Base-by-base conservation (phyloP, 148 eudicot genomes). In the Chenopodium berlandieri region DNA sequence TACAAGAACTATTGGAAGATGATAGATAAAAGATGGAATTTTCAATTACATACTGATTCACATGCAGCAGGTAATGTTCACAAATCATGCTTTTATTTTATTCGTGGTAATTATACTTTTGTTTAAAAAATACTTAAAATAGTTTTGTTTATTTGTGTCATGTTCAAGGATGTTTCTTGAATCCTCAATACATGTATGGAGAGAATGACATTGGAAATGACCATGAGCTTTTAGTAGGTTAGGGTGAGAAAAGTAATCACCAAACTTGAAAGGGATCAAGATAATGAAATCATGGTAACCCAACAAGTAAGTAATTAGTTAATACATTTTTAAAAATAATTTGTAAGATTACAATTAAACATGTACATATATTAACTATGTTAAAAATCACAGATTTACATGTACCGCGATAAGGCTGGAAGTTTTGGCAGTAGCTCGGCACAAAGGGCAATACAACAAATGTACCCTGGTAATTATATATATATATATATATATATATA, bases 11-110 rank as follows among this genome's bases (percentile, higher is more conserved):
- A 81, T 48, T 64, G 78, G 65, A 46, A 48, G 1, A 81, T 74
- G 31, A 44, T 74, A 8, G 47, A 80, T 31, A 80, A 62, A 0
- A 62, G 78, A 73, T 80, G 82, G 71, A 19, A 62, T 10, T 62
- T 62, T 4, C 76, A 79, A 37, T 46, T 80, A 25, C 83, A 73
- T 30, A 34, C 32, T 1, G 78, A 74, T 31, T 17, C 48, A 30
- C 73, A 80, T 63, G 78, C 64, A 5, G 47, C 31, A 62, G 58
- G 71, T 80, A 25, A 60, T 47, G 6, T 47, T 8, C 6, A 7
- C 6, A 7, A 47, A 23, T 23, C 25, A 23, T 23, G 25, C 25
- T 23, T 23, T 23, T 23, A 23, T 23, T 23, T 23, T 47, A 47
- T 1, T 47, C 50, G 6, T 47, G 11, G 50, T 47, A 47, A 4